Percentiles rank a stretch among this genome's conserved stretches.
Conservation (phyloP, 805 yeast genomes). For the Blastobotrys robertii region DNA sequence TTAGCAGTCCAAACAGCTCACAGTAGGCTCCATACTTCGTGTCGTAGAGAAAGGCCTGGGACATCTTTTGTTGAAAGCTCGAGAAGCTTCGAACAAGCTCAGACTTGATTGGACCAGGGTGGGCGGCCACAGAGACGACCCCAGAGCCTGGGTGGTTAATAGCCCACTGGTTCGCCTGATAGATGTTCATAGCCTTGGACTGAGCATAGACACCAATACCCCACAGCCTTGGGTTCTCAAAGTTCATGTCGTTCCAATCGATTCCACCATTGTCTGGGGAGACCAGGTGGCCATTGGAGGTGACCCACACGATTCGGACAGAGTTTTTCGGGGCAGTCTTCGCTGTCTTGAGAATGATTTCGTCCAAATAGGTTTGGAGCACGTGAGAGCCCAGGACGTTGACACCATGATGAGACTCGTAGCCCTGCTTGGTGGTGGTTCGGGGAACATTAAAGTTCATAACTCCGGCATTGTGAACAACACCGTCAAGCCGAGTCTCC, state of each 20-base stretch:
- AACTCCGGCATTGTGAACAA: constrained; percentile 39
- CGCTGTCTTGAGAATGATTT: constrained; percentile 30
- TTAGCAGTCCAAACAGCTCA: constrained; percentile 35
- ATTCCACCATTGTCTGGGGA: constrained; percentile 28
- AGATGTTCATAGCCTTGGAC: constrained; percentile 34
- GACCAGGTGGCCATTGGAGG: constrained; percentile 31
- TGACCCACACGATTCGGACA: constrained; percentile 37
- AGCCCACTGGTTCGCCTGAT: constrained; percentile 31
- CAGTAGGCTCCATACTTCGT: constrained; percentile 35
- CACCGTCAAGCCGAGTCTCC: constrained; percentile 27
- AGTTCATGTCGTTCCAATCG: constrained; percentile 27
- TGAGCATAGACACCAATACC: constrained; percentile 29
- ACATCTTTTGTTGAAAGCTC: not conserved
- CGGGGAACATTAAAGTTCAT: constrained; percentile 20
- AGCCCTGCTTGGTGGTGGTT: constrained; percentile 33
- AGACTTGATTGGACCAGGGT: constrained; percentile 35
- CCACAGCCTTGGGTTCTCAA: constrained; percentile 13
- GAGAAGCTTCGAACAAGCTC: constrained; percentile 26
- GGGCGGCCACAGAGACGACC: constrained; percentile 29
- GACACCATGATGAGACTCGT: constrained; percentile 38
- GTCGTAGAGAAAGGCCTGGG: constrained; percentile 10
- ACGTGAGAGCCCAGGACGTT: constrained; percentile 39
- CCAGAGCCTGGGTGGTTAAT: constrained; percentile 25
- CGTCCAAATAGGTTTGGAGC: constrained; percentile 33
- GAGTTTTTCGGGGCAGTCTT: constrained; percentile 22